A percentile compares a stretch with the other conserved stretches of the same genome.
Conservation (phyloP, 371 early-diverging fungal genomes). For the Coemansia sp. region DNA sequence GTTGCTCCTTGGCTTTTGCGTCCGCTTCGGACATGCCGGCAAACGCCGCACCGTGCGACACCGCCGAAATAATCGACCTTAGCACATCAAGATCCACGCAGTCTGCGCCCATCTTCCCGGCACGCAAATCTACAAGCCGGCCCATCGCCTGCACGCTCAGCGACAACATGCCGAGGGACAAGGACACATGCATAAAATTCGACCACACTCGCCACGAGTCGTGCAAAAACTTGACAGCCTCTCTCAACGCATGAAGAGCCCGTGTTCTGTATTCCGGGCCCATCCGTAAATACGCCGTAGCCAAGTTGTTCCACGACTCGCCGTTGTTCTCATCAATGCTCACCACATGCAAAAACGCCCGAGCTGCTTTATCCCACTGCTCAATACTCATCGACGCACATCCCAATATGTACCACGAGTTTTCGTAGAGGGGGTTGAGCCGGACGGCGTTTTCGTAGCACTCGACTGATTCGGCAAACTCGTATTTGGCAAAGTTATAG, state of each 20-base stretch:
- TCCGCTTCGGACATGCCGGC: constrained; percentile 16
- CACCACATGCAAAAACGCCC: constrained; percentile 77
- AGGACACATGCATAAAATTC: constrained; percentile 76
- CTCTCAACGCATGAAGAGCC: constrained; percentile 79
- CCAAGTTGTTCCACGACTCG: constrained; percentile 96
- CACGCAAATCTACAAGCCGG: constrained; percentile 66
- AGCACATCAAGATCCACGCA: constrained; percentile 77
- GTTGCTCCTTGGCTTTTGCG: constrained; percentile 18
- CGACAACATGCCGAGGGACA: constrained; percentile 76
- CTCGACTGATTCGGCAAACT: constrained; percentile 59
- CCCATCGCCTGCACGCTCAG: constrained; percentile 75
- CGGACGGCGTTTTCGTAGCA: constrained; percentile 71
- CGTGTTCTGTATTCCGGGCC: constrained; percentile 62
- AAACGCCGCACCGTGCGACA: constrained; percentile 60
- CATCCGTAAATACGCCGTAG: constrained; percentile 72
- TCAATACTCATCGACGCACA: constrained; percentile 86
- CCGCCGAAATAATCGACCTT: constrained; percentile 67
- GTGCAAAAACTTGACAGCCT: constrained; percentile 75
- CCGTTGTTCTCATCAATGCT: constrained; percentile 78
- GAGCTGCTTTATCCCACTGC: constrained; percentile 72
- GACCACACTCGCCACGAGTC: constrained; percentile 92
- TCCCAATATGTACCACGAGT: constrained; percentile 93
- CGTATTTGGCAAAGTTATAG: constrained; percentile 64
- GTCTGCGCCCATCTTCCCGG: constrained; percentile 56
- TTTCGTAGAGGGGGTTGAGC: constrained; percentile 93